Evolutionary conservation across 2,329 filamentous ascomycete genomes (phyloP), one percentile per base, ranked within the genome.

Genomic region (Emericellopsis atlantica): DNA sequence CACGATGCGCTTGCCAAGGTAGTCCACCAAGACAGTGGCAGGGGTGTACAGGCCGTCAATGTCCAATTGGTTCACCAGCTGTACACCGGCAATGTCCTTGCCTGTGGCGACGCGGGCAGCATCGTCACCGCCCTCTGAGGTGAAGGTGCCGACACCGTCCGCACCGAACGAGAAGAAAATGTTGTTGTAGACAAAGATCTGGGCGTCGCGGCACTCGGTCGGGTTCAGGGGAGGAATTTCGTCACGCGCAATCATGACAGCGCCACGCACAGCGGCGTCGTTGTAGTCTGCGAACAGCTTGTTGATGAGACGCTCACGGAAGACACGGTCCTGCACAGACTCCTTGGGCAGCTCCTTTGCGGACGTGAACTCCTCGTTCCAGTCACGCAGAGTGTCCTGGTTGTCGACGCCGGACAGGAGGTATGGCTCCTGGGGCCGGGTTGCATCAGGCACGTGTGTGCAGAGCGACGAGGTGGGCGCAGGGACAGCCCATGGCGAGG

Each of bases 141-240:
- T 89, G 60, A 98, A 98, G 14, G 92, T 98, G 35, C 92, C 90
- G 36, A 96, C 92, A 40, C 92, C 93, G 59, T 98, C 92, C 36
- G 92, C 90, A 46, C 92, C 92, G 52, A 95, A 96, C 1, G 92
- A 96, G 69, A 95, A 98, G 69, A 98, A 98, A 50, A 98, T 88
- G 64, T 98, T 98, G 71, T 96, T 96, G 70, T 96, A 95, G 21
- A 98, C 90, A 54, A 95, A 98, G 49, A 98, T 98, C 60, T 98
- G 92, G 4, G 92, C 92, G 59, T 98, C 90, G 49, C 74, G 78
- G 47, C 74, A 80, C 64, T 98, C 92, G 0, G 90, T 96, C 6
- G 92, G 93, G 65, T 98, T 98, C 41, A 98, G 66, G 6, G 92
- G 87, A 16, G 88, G 81, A 47, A 98, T 84, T 60, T 98, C 92